phyloP scores from a whole-genome alignment of 2,329 filamentous ascomycete genomes.

The Pseudogymnoascus sp. region DNA sequence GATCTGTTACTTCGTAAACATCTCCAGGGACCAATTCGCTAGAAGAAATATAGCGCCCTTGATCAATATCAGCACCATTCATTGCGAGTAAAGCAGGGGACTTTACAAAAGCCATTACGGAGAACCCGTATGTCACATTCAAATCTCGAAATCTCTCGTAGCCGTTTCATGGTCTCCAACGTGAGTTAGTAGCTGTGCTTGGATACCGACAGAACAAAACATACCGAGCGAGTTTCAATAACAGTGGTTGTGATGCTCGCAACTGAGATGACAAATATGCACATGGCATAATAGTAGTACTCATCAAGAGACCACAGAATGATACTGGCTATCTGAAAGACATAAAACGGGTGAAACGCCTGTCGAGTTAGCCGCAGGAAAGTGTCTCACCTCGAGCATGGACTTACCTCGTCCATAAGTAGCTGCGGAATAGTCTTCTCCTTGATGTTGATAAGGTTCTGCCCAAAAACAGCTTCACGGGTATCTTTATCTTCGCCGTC shows the following conservation, averaged over 20 bases:
- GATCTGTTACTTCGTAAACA: conserved; percentile 94
- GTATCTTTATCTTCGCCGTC: conserved; percentile 81
- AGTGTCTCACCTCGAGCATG: background rate
- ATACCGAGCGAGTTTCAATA: conserved; percentile 74
- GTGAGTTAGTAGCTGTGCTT: conserved; percentile 16
- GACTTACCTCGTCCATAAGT: conserved; percentile 70
- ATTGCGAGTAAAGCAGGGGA: conserved; percentile 9
- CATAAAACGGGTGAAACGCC: conserved; percentile 95
- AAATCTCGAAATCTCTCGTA: conserved; percentile 87
- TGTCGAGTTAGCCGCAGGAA: conserved; percentile 30
- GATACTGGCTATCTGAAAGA: conserved; percentile 93
- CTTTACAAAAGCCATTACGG: conserved; percentile 82
- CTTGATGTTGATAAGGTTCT: conserved; percentile 85
- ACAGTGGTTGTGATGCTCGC: conserved; percentile 86
- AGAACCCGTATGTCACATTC: conserved; percentile 93
- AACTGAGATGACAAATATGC: conserved; percentile 90
- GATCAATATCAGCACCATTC: background rate
- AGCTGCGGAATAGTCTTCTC: conserved; percentile 79
- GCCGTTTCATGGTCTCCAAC: conserved; percentile 69
- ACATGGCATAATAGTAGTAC: conserved; percentile 95
- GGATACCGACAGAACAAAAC: conserved; percentile 25
- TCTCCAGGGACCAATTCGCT: conserved; percentile 89
- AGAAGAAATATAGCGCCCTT: conserved; percentile 76
- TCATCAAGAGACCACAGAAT: conserved; percentile 90
- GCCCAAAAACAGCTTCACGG: conserved; percentile 79